These are phyloP conservation scores for Mortierella sp. DNA, from an alignment of 371 early-diverging fungal species.

Conservation along the genomic window DNA sequence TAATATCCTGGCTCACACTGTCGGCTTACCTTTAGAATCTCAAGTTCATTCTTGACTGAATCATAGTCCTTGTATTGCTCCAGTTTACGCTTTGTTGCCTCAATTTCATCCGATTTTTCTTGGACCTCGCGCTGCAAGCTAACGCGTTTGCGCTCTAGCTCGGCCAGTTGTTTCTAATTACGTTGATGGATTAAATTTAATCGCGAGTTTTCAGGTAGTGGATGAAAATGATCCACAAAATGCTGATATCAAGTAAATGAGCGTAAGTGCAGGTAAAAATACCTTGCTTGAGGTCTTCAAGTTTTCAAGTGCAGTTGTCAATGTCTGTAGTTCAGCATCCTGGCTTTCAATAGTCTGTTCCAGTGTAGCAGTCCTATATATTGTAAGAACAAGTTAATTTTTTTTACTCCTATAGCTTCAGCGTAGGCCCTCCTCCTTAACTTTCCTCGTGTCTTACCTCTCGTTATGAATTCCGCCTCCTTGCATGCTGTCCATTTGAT, in stretches of 20 bases:
- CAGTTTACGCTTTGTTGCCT: constrained; percentile 63
- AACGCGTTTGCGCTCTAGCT: constrained; percentile 33
- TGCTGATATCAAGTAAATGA: not conserved
- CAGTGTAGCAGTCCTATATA: constrained; percentile 32
- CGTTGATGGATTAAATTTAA: not conserved
- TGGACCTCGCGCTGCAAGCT: constrained; percentile 44
- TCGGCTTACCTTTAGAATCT: constrained; percentile 80
- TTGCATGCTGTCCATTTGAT: constrained; percentile 40
- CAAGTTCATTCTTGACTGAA: constrained; percentile 87
- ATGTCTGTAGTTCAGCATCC: constrained; percentile 39
- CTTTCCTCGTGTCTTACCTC: constrained; percentile 23
- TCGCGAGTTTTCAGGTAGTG: not conserved
- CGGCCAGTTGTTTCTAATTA: constrained; percentile 31
- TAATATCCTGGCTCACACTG: not conserved
- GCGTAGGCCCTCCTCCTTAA: not conserved
- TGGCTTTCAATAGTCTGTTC: constrained; percentile 54
- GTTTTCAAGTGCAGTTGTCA: constrained; percentile 39
- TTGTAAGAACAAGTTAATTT: not conserved
- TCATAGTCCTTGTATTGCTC: constrained; percentile 81
- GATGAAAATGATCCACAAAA: not conserved
- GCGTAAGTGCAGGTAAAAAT: not conserved
- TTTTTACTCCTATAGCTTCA: not conserved
- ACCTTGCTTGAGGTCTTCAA: constrained; percentile 38
- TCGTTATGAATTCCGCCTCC: constrained; percentile 41
- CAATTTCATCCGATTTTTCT: constrained; percentile 66